Evolutionary conservation across 345 rosid species (phyloP).

Genomic region (Eutrema heterophyllum): DNA sequence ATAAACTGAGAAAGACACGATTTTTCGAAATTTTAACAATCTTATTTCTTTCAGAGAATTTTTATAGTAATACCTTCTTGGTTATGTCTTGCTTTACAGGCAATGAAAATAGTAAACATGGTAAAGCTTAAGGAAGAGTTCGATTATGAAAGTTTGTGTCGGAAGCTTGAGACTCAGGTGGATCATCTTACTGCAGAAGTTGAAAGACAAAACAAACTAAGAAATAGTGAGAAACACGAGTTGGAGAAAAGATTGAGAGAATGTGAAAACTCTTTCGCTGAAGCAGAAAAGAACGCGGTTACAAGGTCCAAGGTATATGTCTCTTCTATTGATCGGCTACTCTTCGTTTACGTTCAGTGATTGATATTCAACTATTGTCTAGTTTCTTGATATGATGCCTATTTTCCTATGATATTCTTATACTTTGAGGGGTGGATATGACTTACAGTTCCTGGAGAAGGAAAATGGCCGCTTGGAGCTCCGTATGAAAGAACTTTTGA

Average conservation of each 20-base stretch:
- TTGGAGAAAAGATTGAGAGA: conserved; percentile 55
- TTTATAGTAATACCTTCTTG: conserved; percentile 2
- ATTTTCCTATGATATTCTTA: conserved; percentile 1
- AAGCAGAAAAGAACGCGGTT: conserved; percentile 43
- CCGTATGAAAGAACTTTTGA: conserved; percentile 45
- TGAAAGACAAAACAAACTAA: conserved; percentile 71
- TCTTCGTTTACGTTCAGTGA: neutral
- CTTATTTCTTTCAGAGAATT: neutral
- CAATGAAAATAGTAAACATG: conserved; percentile 91
- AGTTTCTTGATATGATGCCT: conserved; percentile 10
- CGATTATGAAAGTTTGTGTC: conserved; percentile 87
- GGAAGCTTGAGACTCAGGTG: conserved; percentile 75
- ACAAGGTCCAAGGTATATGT: conserved; percentile 75
- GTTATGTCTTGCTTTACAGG: conserved; percentile 45
- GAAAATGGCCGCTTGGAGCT: conserved; percentile 54
- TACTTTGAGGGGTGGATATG: conserved; percentile 10
- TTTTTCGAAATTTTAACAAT: neutral
- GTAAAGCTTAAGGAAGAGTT: conserved; percentile 91
- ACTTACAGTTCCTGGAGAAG: conserved; percentile 60
- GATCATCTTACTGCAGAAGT: conserved; percentile 84
- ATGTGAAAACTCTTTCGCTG: conserved; percentile 44
- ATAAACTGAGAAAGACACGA: neutral
- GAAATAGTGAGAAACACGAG: conserved; percentile 49
- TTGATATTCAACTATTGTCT: neutral
- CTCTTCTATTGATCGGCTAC: conserved; percentile 31